phyloP scores from a whole-genome alignment of 768 basidiomycete species.

The Podaxis pistillaris region DNA sequence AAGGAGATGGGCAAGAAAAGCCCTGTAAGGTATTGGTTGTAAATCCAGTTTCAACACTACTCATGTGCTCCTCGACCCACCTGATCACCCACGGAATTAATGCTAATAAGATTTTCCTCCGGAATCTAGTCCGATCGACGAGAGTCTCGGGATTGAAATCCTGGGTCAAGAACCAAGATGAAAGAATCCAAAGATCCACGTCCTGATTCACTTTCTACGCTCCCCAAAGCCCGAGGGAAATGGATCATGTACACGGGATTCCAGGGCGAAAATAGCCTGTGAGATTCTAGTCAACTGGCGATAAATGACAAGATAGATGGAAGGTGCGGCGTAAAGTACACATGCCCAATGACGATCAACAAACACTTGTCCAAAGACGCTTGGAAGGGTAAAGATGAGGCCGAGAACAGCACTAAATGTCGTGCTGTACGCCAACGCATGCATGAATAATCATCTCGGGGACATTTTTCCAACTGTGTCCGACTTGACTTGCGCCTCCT shows the following conservation, averaged over 20 bases:
- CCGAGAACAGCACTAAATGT: not conserved
- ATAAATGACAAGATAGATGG: not conserved
- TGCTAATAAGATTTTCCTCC: not conserved
- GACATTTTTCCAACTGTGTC: not conserved
- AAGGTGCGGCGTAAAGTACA: not conserved
- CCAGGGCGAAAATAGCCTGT: not conserved
- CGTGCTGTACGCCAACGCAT: not conserved
- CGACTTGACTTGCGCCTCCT: not conserved
- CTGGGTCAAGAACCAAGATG: not conserved
- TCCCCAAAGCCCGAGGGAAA: not conserved
- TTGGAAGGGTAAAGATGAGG: not conserved
- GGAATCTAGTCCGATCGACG: not conserved
- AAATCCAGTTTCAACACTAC: no score
- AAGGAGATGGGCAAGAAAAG: no score
- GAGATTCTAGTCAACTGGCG: not conserved
- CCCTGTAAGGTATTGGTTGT: no score
- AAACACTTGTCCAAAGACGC: not conserved
- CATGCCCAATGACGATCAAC: not conserved
- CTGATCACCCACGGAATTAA: not conserved
- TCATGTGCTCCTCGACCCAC: no score
- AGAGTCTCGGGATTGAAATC: not conserved
- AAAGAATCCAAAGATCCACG: not conserved
- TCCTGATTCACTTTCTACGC: not conserved
- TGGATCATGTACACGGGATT: not conserved
- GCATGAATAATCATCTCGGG: not conserved